Evolutionary conservation across 2,329 filamentous ascomycete species (phyloP).

Genomic region (Aspergillus piperis): DNA sequence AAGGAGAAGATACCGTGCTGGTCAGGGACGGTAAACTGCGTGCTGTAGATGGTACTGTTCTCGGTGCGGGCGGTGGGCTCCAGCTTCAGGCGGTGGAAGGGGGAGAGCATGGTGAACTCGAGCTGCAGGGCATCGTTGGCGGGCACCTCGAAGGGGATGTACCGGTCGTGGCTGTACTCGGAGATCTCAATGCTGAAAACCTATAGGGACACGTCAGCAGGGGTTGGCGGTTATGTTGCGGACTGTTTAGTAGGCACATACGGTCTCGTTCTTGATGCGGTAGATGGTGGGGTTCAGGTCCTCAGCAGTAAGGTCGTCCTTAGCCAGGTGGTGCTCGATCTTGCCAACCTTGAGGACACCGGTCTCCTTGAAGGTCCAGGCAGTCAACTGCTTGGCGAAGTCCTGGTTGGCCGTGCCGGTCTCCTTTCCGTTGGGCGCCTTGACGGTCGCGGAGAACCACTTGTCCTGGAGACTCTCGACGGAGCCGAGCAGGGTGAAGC

Average conservation of each 20-base stretch:
- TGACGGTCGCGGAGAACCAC: conserved; percentile 83
- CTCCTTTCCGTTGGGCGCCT: conserved; percentile 57
- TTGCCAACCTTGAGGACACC: conserved; percentile 84
- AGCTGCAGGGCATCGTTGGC: conserved; percentile 77
- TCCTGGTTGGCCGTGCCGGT: conserved; percentile 74
- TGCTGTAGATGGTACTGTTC: conserved; percentile 72
- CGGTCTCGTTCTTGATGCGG: conserved; percentile 93
- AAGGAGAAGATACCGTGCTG: conserved; percentile 99
- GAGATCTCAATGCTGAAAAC: conserved; percentile 86
- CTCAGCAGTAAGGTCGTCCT: conserved; percentile 51
- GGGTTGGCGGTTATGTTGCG: not conserved
- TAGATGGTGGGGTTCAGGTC: conserved; percentile 79
- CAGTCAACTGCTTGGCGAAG: conserved; percentile 81
- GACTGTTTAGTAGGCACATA: conserved; percentile 54
- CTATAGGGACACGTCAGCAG: conserved; percentile 47
- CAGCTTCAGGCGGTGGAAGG: conserved; percentile 87
- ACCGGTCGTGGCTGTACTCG: conserved; percentile 76
- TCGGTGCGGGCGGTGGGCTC: conserved; percentile 57
- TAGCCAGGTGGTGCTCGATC: conserved; percentile 71
- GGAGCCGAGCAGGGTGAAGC: conserved; percentile 81
- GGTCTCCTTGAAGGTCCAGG: conserved; percentile 94
- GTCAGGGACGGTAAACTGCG: conserved; percentile 81
- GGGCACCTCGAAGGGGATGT: conserved; percentile 71
- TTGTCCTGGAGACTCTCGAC: conserved; percentile 83
- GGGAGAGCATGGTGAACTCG: conserved; percentile 98